Evolutionary conservation across 2,329 filamentous ascomycete species (phyloP), one percentile per base, ranked within the genome.

Genomic region (Parafenestella ontariensis): DNA sequence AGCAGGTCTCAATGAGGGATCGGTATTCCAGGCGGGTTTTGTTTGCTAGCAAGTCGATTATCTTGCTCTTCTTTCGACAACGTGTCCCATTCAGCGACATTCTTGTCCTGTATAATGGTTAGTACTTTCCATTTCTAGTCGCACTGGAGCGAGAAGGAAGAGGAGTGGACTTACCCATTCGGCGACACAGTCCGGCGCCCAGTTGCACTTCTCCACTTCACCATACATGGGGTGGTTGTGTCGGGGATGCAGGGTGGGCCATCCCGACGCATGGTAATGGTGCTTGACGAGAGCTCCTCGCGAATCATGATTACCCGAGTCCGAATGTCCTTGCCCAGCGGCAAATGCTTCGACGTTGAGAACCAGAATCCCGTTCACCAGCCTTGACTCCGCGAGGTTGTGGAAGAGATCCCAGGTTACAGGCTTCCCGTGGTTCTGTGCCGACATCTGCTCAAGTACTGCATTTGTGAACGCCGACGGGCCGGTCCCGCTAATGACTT

Each of bases 221-320:
- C 87, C 88, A 65, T 87, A 89, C 48, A 87, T 84, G 1, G 87
- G 87, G 69, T 91, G 88, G 42, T 79, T 86, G 75, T 83, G 89
- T 26, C 88, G 81, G 1, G 85, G 87, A 68, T 91, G 88, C 2
- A 79, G 79, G 47, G 82, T 83, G 2, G 88, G 89, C 89, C 89
- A 91, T 54, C 85, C 84, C 1, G 87, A 90, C 0, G 89, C 89
- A 71, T 91, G 89, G 66, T 90, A 91, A 72, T 90, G 87, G 69
- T 91, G 89, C 72, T 87, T 89, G 21, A 91, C 87, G 1, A 91
- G 78, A 1, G 89, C 88, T 18, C 82, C 82, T 46, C 86, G 80
- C 1, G 87, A 81, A 46, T 88, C 82, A 72, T 90, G 88, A 65
- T 87, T 90, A 13, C 88, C 88, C 0, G 87, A 89, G 68, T 90